Base-by-base conservation (phyloP, 106 monocot species). In the Apostasia shenzhenica region DNA sequence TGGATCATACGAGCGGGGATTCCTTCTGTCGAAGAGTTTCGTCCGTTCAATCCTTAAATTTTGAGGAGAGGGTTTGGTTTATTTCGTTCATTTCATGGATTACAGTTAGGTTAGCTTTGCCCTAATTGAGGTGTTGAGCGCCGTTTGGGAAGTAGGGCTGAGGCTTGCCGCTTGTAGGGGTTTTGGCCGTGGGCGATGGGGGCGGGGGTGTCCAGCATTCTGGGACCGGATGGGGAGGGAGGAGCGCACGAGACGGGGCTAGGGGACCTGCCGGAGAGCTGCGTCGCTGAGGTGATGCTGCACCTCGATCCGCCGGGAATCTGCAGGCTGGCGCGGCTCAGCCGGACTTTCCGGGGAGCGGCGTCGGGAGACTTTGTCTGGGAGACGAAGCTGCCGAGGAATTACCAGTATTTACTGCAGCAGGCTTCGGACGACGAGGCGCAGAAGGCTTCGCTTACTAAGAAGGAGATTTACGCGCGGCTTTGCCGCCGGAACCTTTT, bases 271-370 rank as follows among this genome's bases (percentile, higher is more conserved):
- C 90, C 94, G 67, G 94, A 94, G 79, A 67, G 82, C 50, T 94
- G 94, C 75, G 75, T 94, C 49, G 91, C 94, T 63, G 76, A 78
- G 70, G 79, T 94, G 67, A 63, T 94, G 61, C 70, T 79, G 55
- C 81, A 80, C 56, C 85, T 94, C 8, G 85, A 87, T n/a, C 85
- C 94, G 59, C 80, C 69, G 63, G 87, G 88, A 79, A 94, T 94
- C 59, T 91, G 94, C 74, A 78, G 66, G 14, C 65, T 81, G 61
- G 85, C 87, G 65, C 57, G 71, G 75, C 74, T 94, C 44, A 82
- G 76, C 57, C 75, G 84, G 49, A 68, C 81, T 7, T 94, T 94
- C 63, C 70, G 86, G 7, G 76, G 78, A 6, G 94, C 91, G 6
- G 87, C 87, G 67, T 66, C 78, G 0, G 84, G 80, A 4, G 83